Evolutionary conservation across 73 alveolate genomes (phyloP).

Genomic region (Paramecium tetraurelia): DNA sequence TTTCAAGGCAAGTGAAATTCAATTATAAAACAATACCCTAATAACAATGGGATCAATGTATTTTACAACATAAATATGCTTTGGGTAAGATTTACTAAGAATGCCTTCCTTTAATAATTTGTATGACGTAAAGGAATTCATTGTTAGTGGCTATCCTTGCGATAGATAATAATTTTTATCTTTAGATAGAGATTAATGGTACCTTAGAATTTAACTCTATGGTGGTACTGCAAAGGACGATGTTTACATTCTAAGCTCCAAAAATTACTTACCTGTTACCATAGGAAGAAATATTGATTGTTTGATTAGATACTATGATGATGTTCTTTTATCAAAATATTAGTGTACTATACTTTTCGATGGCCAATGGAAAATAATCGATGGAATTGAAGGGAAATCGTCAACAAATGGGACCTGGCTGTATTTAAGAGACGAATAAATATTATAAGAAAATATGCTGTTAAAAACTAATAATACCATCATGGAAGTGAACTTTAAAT

Average conservation of each 20-base stretch:
- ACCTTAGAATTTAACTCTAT: background rate
- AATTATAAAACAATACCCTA: background rate
- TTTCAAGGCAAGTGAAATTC: background rate
- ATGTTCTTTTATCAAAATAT: background rate
- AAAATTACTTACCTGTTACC: background rate
- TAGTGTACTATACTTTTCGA: background rate
- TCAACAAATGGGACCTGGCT: conserved; percentile 5
- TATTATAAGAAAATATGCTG: background rate
- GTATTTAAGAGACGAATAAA: background rate
- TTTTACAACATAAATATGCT: background rate
- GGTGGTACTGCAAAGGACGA: background rate
- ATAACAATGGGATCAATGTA: background rate
- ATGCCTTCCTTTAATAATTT: background rate
- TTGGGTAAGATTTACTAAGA: background rate
- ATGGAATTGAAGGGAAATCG: background rate
- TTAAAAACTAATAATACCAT: background rate
- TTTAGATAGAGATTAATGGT: background rate
- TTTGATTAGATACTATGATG: background rate
- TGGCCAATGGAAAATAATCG: background rate
- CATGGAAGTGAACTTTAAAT: background rate
- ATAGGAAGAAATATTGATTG: conserved; percentile 17
- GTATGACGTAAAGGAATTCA: background rate
- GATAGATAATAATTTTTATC: background rate
- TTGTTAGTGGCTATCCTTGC: background rate
- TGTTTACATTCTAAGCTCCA: background rate